Conservation (phyloP, 179 eudicot genomes). For the Beta lomatogona region DNA sequence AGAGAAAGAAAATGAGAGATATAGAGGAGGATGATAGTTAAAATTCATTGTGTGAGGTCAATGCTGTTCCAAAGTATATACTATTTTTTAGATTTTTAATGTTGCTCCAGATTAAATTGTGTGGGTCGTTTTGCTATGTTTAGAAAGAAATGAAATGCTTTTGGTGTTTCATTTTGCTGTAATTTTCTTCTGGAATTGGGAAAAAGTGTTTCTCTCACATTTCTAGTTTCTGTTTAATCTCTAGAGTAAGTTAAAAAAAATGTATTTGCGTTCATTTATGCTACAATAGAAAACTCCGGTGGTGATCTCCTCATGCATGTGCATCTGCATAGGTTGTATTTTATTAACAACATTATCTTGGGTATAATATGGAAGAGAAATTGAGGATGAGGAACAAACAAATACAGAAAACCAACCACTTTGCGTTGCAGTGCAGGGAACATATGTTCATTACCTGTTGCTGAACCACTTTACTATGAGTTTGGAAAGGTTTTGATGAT, state of each 20-base stretch:
- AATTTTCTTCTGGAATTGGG: not conserved
- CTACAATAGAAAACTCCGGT: constrained; percentile 32
- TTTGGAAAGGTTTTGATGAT: no score
- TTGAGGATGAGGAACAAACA: constrained; percentile 81
- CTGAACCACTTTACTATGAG: not conserved
- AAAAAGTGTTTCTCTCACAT: not conserved
- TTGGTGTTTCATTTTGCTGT: not conserved
- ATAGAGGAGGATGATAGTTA: not conserved
- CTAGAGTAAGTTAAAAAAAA: not conserved
- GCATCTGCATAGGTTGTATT: constrained; percentile 71
- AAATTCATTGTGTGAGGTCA: not conserved
- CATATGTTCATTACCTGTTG: constrained; percentile 57
- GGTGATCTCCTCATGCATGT: constrained; percentile 50
- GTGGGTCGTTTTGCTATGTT: not conserved
- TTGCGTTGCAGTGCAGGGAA: constrained; percentile 85
- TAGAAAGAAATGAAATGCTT: not conserved
- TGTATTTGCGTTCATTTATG: constrained; percentile 1
- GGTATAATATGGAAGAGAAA: constrained; percentile 55
- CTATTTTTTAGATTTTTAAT: no score
- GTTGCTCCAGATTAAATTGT: no score
- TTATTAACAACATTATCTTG: constrained; percentile 56
- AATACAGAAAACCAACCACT: constrained; percentile 75
- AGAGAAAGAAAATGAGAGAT: not conserved
- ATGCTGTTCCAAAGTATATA: not conserved
- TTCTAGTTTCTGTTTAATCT: not conserved